phyloP scores from a whole-genome alignment of 441 rosid genomes.

The Brassica balearica region DNA sequence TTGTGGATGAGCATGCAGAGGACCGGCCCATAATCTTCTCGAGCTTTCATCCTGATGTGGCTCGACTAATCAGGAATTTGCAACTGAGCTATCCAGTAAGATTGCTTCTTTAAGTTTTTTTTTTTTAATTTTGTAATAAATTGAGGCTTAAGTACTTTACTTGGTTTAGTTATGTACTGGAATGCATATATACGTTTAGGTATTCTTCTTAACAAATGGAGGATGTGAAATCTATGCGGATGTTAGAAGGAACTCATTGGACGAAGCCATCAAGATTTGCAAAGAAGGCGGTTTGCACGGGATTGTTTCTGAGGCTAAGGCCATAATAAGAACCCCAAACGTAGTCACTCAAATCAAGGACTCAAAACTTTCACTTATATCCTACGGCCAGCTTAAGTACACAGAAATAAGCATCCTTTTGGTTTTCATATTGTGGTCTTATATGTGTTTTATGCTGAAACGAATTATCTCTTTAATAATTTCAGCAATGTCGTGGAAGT shows the following conservation, averaged over 20 bases:
- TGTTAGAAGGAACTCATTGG: slow-evolving; percentile 61
- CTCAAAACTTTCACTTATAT: slow-evolving; percentile 54
- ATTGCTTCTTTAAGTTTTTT: neutral
- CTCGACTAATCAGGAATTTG: slow-evolving; percentile 51
- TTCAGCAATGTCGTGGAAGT: slow-evolving; percentile 64
- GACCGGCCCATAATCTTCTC: slow-evolving; percentile 55
- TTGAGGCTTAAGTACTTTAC: neutral
- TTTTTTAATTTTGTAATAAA: too few relatives aligned
- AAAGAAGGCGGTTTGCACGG: slow-evolving; percentile 57
- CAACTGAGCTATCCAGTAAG: slow-evolving; percentile 60
- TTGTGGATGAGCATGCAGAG: slow-evolving; percentile 48
- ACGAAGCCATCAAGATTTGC: slow-evolving; percentile 64
- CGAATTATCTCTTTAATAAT: neutral
- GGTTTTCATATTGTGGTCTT: neutral
- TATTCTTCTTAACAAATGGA: slow-evolving; percentile 67
- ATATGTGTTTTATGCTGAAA: neutral
- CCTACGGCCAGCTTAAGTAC: slow-evolving; percentile 71
- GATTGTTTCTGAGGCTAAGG: slow-evolving; percentile 64
- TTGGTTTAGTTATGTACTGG: neutral
- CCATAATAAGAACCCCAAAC: slow-evolving; percentile 55
- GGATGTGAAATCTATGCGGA: slow-evolving; percentile 58
- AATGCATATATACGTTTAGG: neutral
- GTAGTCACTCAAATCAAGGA: slow-evolving; percentile 50
- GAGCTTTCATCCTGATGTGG: slow-evolving; percentile 72
- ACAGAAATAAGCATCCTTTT: neutral